Evolutionary conservation across 352 stramenopile species (phyloP).

Genomic region (Hyaloperonospora brassicae): DNA sequence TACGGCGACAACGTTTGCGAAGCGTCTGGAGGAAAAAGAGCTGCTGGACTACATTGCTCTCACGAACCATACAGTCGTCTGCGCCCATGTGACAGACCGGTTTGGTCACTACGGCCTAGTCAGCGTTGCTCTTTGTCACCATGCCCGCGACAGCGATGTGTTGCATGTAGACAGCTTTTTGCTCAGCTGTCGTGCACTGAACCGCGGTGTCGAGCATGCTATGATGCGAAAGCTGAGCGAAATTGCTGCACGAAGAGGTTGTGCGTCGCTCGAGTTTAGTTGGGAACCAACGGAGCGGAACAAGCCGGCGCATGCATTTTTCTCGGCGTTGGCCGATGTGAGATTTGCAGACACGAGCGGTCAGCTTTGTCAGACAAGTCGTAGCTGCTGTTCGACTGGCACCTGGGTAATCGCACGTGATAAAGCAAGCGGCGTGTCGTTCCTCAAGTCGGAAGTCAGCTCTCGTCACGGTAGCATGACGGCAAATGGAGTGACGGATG

Average conservation of each 20-base stretch:
- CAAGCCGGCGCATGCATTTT: conserved; percentile 48
- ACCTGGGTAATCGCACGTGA: conserved; percentile 18
- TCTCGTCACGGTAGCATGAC: not conserved
- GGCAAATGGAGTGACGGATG: not conserved
- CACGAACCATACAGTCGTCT: conserved; percentile 26
- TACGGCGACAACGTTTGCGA: conserved; percentile 45
- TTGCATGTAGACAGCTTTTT: conserved; percentile 51
- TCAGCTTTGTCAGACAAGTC: not conserved
- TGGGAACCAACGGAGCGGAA: conserved; percentile 69
- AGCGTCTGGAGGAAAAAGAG: conserved; percentile 24
- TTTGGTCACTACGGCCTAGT: conserved; percentile 75
- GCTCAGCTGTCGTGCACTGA: conserved; percentile 62
- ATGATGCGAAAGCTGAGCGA: conserved; percentile 47
- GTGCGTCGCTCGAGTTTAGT: conserved; percentile 22
- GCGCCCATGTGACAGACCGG: conserved; percentile 56
- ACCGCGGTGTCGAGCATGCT: conserved; percentile 62
- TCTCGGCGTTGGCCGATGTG: conserved; percentile 26
- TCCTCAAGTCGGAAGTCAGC: conserved; percentile 22
- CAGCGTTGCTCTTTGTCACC: conserved; percentile 33
- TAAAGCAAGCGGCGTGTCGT: conserved; percentile 22
- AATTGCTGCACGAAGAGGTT: conserved; percentile 14
- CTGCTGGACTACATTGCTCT: conserved; percentile 26
- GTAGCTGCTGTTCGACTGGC: conserved; percentile 6
- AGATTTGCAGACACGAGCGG: conserved; percentile 10
- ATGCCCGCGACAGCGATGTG: conserved; percentile 1